A percentile compares a stretch with the other conserved stretches of the same genome.
These are phyloP conservation scores for Ananas comosus DNA, from an alignment of 176 grass and related monocot genomes.

Conservation along the genomic window DNA sequence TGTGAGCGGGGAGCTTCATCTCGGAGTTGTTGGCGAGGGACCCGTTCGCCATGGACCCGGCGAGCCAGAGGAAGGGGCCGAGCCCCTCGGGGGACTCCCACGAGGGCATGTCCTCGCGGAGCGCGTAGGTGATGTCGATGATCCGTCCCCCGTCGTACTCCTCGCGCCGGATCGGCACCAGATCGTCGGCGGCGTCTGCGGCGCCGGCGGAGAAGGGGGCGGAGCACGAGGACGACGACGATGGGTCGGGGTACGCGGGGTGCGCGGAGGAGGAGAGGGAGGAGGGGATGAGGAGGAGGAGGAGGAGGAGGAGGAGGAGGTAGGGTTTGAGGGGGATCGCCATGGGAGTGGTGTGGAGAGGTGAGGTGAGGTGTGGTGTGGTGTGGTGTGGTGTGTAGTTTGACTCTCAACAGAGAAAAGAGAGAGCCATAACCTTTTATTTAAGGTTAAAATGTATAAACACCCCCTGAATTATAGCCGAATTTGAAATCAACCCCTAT, in stretches of 20 bases:
- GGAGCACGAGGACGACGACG: conserved; percentile 21
- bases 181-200: not conserved
- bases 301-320: not conserved
- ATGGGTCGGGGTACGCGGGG: too few relatives aligned
- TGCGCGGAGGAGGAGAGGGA: conserved; percentile 5
- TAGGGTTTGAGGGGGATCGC: too few relatives aligned
- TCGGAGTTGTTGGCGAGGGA: conserved; percentile 46
- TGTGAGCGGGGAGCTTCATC: conserved; percentile 47
- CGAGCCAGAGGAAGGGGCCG: conserved; percentile 43
- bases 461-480: too few relatives aligned
- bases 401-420: too few relatives aligned
- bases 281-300: conserved; percentile 12
- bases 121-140: conserved; percentile 60
- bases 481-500: too few relatives aligned
- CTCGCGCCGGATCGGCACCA: conserved; percentile 28
- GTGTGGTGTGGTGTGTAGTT: too few relatives aligned
- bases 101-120: conserved; percentile 50
- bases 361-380: too few relatives aligned
- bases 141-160: conserved; percentile 44
- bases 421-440: too few relatives aligned
- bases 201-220: not conserved
- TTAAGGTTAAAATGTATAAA: too few relatives aligned
- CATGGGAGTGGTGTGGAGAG: too few relatives aligned
- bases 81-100: conserved; percentile 41
- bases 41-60: conserved; percentile 48